phyloP scores from a whole-genome alignment of 2,329 filamentous ascomycete genomes.

The Colletotrichum sp. region DNA sequence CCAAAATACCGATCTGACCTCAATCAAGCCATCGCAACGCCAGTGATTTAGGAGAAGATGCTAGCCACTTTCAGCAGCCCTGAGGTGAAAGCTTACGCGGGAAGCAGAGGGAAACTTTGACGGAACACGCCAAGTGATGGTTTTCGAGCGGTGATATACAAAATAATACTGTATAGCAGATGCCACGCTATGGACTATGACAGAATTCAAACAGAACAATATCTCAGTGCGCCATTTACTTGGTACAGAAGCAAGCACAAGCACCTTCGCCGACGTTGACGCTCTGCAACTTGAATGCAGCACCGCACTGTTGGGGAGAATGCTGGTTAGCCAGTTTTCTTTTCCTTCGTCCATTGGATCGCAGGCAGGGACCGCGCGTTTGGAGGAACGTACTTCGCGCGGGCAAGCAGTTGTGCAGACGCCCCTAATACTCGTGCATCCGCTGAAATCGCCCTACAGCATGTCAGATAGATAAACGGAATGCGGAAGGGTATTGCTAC shows the following conservation, averaged over 20 bases:
- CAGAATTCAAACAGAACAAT: neutral
- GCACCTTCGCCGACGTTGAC: neutral
- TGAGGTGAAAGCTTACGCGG: neutral
- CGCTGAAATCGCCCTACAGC: neutral
- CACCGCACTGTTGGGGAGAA: neutral
- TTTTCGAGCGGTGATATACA: neutral
- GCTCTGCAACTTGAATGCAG: neutral
- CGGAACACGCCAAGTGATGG: neutral
- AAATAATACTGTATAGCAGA: neutral
- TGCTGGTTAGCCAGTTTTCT: neutral
- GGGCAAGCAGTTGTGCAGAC: neutral
- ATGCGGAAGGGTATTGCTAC: neutral
- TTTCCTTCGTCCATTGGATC: accelerated
- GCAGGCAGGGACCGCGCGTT: neutral
- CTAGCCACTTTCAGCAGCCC: too few species aligned
- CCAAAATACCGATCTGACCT: neutral
- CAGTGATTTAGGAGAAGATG: neutral
- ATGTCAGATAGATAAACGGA: accelerated
- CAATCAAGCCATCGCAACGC: neutral
- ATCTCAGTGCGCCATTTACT: neutral
- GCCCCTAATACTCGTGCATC: neutral
- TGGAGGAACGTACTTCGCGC: neutral
- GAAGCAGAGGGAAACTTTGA: neutral
- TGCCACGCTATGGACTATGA: neutral
- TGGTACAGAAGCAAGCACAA: neutral